Conservation (phyloP, 805 yeast genomes). For the Clavispora asparagi region DNA sequence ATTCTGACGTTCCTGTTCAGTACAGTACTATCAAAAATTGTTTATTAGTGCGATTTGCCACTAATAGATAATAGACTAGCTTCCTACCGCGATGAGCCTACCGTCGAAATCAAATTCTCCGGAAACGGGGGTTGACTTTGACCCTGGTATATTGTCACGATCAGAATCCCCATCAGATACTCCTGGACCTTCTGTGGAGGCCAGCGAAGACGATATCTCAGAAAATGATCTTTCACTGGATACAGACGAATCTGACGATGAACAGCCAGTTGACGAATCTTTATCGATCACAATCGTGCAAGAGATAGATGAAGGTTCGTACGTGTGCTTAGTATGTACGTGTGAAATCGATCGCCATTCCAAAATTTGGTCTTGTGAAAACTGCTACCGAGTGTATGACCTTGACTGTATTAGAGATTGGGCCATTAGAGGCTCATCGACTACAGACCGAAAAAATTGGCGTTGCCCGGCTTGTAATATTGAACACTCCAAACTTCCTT, state of each 20-base stretch:
- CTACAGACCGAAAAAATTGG: slow-evolving; percentile 61
- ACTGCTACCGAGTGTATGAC: slow-evolving; percentile 82
- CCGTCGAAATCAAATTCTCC: background rate
- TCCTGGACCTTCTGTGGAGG: background rate
- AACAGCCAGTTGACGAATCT: slow-evolving; percentile 20
- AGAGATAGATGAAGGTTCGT: slow-evolving; percentile 64
- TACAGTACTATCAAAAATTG: background rate
- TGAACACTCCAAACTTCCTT: slow-evolving; percentile 46
- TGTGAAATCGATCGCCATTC: slow-evolving; percentile 67
- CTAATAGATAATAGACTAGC: background rate
- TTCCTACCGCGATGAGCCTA: background rate
- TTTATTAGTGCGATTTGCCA: background rate
- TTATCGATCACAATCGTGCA: slow-evolving; percentile 40
- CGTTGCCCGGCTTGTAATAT: slow-evolving; percentile 80
- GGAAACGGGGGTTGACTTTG: background rate
- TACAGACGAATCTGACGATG: slow-evolving; percentile 9
- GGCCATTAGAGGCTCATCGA: slow-evolving; percentile 74
- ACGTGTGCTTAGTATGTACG: slow-evolving; percentile 84
- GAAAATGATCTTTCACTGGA: slow-evolving; percentile 4
- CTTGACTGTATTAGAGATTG: slow-evolving; percentile 79
- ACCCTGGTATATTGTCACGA: background rate
- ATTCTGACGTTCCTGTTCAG: background rate
- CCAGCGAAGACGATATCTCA: background rate
- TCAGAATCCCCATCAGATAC: background rate
- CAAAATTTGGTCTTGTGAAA: slow-evolving; percentile 70